These are phyloP conservation scores for Tuber magnatum DNA, from an alignment of 495 filamentous ascomycete genomes.

Conservation along the genomic window DNA sequence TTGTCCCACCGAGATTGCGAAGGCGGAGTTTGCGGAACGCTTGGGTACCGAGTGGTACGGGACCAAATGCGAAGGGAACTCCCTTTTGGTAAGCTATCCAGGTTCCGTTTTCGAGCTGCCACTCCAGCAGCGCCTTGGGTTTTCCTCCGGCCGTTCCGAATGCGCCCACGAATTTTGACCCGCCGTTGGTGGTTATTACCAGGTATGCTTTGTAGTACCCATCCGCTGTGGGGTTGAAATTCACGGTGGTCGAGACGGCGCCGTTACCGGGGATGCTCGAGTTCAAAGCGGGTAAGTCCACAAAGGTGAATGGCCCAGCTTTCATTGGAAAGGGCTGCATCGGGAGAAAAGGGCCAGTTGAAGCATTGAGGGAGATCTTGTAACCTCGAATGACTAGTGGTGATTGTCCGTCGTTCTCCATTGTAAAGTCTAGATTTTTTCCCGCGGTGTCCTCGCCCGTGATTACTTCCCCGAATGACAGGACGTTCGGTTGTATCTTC, in stretches of 20 bases:
- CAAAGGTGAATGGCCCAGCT: conserved; percentile 42
- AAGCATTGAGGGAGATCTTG: conserved; percentile 25
- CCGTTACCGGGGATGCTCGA: conserved; percentile 27
- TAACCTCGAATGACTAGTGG: conserved; percentile 25
- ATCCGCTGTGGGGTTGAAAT: conserved; percentile 35
- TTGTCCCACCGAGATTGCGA: conserved; percentile 42
- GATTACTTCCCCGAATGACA: conserved; percentile 39
- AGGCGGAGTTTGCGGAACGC: conserved; percentile 41
- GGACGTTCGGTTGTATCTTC: conserved; percentile 34
- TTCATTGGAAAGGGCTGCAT: neutral
- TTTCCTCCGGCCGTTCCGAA: conserved; percentile 38
- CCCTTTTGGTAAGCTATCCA: conserved; percentile 42
- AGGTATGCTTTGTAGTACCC: conserved; percentile 42
- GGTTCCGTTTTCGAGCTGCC: conserved; percentile 42
- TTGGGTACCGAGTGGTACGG: conserved; percentile 37
- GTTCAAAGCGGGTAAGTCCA: conserved; percentile 30
- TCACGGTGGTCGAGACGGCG: conserved; percentile 31
- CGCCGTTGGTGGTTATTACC: conserved; percentile 38
- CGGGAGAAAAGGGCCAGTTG: conserved; percentile 29
- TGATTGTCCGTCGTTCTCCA: conserved; percentile 32
- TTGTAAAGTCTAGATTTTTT: conserved; percentile 27
- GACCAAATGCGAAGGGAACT: conserved; percentile 42
- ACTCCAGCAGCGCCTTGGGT: conserved; percentile 43
- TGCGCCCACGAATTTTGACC: conserved; percentile 38
- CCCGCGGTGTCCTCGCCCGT: conserved; percentile 22